Conservation (phyloP, 257 asterid genomes). For the Ajuga chamaepitys region DNA sequence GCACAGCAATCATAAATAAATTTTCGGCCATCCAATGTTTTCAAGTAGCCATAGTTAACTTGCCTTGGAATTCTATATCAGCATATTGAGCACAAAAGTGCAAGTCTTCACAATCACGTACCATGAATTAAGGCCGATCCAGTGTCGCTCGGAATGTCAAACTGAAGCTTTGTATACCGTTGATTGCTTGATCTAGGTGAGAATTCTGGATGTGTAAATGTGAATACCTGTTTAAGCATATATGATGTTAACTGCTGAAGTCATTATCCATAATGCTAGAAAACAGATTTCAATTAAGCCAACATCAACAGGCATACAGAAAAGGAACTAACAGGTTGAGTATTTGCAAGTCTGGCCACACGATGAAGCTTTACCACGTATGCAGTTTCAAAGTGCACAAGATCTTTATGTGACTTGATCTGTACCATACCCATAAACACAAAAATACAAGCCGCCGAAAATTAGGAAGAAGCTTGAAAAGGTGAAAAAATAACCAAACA, state of each 20-base stretch:
- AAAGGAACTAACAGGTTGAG: slow-evolving; percentile 71
- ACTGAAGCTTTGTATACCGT: slow-evolving; percentile 63
- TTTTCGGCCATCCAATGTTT: neutral
- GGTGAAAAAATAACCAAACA: neutral
- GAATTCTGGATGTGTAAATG: slow-evolving; percentile 73
- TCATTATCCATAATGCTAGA: neutral
- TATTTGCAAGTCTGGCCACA: slow-evolving; percentile 76
- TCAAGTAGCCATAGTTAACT: neutral
- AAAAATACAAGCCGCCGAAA: neutral
- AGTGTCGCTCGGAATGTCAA: slow-evolving; percentile 66
- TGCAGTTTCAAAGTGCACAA: slow-evolving; percentile 92
- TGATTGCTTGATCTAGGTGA: slow-evolving; percentile 56
- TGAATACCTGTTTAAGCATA: slow-evolving; percentile 62
- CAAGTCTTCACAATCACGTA: slow-evolving; percentile 24
- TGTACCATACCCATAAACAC: slow-evolving; percentile 26
- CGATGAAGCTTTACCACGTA: slow-evolving; percentile 97
- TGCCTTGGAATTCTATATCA: neutral
- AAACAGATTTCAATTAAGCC: neutral
- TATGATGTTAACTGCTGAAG: slow-evolving; percentile 13
- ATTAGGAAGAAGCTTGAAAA: neutral
- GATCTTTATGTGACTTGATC: slow-evolving; percentile 94
- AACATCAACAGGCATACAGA: slow-evolving; percentile 17
- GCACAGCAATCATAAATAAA: neutral
- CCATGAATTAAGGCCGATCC: slow-evolving; percentile 94
- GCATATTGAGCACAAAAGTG: neutral